Evolutionary conservation across 2,329 filamentous ascomycete species (phyloP), one percentile per base, ranked within the genome.

Genomic region (Aspergillus novofumigatus): DNA sequence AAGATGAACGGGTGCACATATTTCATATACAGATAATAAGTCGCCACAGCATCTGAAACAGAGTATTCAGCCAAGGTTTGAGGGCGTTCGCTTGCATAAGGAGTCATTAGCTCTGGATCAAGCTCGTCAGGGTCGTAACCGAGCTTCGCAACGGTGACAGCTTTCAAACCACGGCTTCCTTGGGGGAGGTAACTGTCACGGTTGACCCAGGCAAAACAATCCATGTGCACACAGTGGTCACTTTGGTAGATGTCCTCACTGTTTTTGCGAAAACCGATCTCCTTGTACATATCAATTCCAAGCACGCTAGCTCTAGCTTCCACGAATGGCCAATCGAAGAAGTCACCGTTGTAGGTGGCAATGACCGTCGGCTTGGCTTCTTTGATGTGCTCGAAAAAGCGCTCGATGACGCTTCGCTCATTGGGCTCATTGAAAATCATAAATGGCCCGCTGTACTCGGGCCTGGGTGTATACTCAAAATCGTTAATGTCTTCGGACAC

Each of bases 1-100:
- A 99, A 99, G 72, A 99, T 94, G 79, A 99, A 99, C 3, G 94
- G 94, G 73, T 99, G 94, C n/a, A 99, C 91, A 74, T 99, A 99
- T 87, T 99, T 99, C 95, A 99, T 99, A 82, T 99, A 99, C 60
- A 99, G 80, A 71, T 99, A 99, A 73, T 99, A 99, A 0, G 94
- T 99, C 23, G 94, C 94, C 52, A 99, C 94, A 9, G 95, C 95
- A 81, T 99, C 95, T 68, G 95, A 99, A 48, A 99, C 94, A 0
- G 95, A 99, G 77, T 99, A 99, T 69, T 99, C 94, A 8, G 94
- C 93, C 52, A 99, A 80, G 0, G 91, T 96, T 72, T 99, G 94
- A 0, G 94, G 94, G 63, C 91, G 84, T 76, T 99, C 94, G 59
- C 81, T 86, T 17, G 94, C 94, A 65, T 87, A 83, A 4, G 90